Evolutionary conservation across 2,329 filamentous ascomycete genomes (phyloP), one percentile per base, ranked within the genome.

Genomic region (Plectosphaerella plurivora): DNA sequence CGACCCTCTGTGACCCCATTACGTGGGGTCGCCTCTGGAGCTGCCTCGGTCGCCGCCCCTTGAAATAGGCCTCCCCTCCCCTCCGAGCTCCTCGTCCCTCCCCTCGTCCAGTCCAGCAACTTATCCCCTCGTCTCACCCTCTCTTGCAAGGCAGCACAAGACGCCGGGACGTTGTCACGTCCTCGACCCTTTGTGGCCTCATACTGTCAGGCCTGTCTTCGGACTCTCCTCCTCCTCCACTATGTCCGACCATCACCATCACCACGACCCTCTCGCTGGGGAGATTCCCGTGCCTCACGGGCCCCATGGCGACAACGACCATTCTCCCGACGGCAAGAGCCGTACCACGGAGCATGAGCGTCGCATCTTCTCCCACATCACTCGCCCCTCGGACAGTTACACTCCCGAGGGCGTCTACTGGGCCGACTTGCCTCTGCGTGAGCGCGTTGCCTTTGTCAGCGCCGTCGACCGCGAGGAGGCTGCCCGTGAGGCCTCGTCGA

Each of bases 371-470:
- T 80, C 87, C 62, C 83, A 87, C 60, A 76, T 97, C 53, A 88
- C 95, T 52, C 88, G 89, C 51, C 93, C 93, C 3, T 89, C 95
- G 65, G 93, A 97, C 73, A 88, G 85, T 57, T 97, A 93, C 73
- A 89, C 88, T 52, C 72, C 80, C 51, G 83, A 92, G 18, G 93
- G 93, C 55, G 80, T 83, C 59, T 97, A 97, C 80, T 97, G 92
- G 92, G 93, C 92, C 35, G 93, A 97, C 66, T 76, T 97, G 61
- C 84, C 87, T 18, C 65, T 91, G 49, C 61, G 69, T 55, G 72
- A 93, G 74, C 86, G 89, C 57, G 67, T 89, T 63, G 76, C 77
- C 57, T 97, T 97, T 65, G 87, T 96, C 65, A 77, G 74, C 67
- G 79, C 82, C 53, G 84, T 91, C 67, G 87, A 97, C 69, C 76